These are phyloP conservation scores for Colletotrichum destructivum DNA, from an alignment of 2,329 filamentous ascomycete species.

Conservation along the genomic window DNA sequence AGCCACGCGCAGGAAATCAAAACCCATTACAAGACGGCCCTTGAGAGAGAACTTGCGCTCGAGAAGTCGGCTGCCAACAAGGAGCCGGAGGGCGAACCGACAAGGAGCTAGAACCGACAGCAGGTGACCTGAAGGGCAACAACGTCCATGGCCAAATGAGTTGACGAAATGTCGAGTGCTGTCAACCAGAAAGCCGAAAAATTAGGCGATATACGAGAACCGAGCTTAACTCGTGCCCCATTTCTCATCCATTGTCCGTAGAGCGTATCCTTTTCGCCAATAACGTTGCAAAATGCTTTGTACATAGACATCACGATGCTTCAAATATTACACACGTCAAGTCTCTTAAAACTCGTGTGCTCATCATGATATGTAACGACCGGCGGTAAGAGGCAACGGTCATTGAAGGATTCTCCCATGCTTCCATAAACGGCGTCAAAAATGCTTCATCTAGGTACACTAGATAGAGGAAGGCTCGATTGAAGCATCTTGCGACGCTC, in stretches of 20 bases:
- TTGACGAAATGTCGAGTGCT: not conserved
- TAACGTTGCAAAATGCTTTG: not conserved
- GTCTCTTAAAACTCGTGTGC: slow-evolving; percentile 1
- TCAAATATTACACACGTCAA: not conserved
- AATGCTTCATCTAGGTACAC: slow-evolving; percentile 71
- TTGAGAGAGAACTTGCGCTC: slow-evolving; percentile 46
- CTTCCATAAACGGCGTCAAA: slow-evolving; percentile 79
- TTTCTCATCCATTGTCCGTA: no score
- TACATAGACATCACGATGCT: not conserved
- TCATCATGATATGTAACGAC: slow-evolving; percentile 71
- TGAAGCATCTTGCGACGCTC: slow-evolving; percentile 62
- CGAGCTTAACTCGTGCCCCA: not conserved
- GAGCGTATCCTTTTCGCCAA: no score
- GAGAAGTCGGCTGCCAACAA: slow-evolving; percentile 1
- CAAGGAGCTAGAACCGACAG: slow-evolving; percentile 1
- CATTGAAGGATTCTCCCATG: slow-evolving; percentile 76
- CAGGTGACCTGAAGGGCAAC: not conserved
- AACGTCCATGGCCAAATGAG: not conserved
- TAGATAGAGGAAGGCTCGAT: slow-evolving; percentile 82
- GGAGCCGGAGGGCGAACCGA: not conserved
- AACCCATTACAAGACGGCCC: slow-evolving; percentile 37
- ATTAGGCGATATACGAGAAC: not conserved
- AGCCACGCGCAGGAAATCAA: slow-evolving; percentile 45
- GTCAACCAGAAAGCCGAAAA: no score
- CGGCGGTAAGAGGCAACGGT: slow-evolving; percentile 81